Conservation (phyloP, 129 eudicot species). For the Artemisia annua region DNA sequence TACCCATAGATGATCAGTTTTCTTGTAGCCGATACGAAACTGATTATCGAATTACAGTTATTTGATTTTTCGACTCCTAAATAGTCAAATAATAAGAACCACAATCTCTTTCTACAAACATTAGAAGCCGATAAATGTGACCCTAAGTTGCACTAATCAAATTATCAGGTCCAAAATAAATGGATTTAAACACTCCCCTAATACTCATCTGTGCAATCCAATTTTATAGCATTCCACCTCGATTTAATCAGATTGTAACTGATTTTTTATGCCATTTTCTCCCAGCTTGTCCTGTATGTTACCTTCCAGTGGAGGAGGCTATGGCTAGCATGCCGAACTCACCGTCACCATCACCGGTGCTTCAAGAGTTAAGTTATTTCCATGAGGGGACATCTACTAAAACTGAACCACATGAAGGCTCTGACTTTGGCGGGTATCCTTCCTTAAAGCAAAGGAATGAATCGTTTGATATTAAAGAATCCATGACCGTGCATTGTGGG, state of each 20-base stretch:
- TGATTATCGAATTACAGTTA: too few species aligned
- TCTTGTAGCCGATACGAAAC: too few species aligned
- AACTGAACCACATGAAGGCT: conserved; percentile 77
- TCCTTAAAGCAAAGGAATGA: conserved; percentile 78
- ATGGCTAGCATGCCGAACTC: conserved; percentile 69
- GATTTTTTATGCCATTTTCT: not conserved
- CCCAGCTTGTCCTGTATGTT: conserved; percentile 95
- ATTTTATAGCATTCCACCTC: not conserved
- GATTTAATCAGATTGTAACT: not conserved
- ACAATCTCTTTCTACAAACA: too few species aligned
- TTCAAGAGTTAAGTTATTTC: conserved; percentile 65
- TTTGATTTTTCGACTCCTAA: too few species aligned
- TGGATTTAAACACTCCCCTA: too few species aligned
- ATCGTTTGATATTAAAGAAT: conserved; percentile 70
- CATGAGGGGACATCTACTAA: conserved; percentile 59
- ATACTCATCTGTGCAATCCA: too few species aligned
- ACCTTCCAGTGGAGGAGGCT: conserved; percentile 81
- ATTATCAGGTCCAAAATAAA: too few species aligned
- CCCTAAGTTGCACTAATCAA: too few species aligned
- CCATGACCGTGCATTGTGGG: conserved; percentile 98
- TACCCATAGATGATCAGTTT: too few species aligned
- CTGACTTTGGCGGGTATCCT: conserved; percentile 94
- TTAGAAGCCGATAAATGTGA: too few species aligned
- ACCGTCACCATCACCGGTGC: conserved; percentile 72
- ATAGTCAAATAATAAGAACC: too few species aligned